A percentile compares a stretch with the other conserved stretches of the same genome.
Evolutionary conservation across 208 protist species (phyloP).

Genomic region (Trichomonas gallinae): DNA sequence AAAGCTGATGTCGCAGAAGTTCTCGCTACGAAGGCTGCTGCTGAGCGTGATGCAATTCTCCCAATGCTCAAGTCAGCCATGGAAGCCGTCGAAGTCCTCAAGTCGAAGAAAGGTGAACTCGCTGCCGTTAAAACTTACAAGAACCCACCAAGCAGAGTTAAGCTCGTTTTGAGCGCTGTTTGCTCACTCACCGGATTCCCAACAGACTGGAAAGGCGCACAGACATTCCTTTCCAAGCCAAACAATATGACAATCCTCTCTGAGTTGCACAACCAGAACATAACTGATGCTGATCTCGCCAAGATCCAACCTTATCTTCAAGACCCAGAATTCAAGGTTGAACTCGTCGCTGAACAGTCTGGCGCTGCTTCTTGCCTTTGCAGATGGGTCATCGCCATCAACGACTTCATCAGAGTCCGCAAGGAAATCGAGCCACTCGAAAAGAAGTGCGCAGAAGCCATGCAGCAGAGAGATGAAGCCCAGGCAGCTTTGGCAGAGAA

Average conservation of each 20-base stretch:
- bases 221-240: conserved; percentile 76
- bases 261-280: neutral
- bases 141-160: conserved; percentile 75
- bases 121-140: conserved; percentile 78
- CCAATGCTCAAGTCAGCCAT: conserved; percentile 70
- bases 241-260: conserved; percentile 13
- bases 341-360: neutral
- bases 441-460: neutral
- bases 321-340: neutral
- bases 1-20: conserved; percentile 59
- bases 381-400: neutral
- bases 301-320: neutral
- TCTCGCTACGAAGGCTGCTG: conserved; percentile 67
- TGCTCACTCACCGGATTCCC: conserved; percentile 73
- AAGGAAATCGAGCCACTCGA: neutral
- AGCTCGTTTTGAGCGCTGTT: conserved; percentile 77
- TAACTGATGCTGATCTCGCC: neutral
- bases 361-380: neutral
- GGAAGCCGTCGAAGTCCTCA: conserved; percentile 67
- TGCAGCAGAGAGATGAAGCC: conserved; percentile 57
- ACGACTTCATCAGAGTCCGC: neutral
- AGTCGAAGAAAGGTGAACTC: conserved; percentile 62
- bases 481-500: conserved; percentile 69
- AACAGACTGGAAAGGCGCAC: conserved; percentile 48
- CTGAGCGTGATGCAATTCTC: conserved; percentile 72